A percentile compares a stretch with the other conserved stretches of the same genome.
phyloP scores from a whole-genome alignment of 23 red algal genomes.

The Gracilaria domingensis region DNA sequence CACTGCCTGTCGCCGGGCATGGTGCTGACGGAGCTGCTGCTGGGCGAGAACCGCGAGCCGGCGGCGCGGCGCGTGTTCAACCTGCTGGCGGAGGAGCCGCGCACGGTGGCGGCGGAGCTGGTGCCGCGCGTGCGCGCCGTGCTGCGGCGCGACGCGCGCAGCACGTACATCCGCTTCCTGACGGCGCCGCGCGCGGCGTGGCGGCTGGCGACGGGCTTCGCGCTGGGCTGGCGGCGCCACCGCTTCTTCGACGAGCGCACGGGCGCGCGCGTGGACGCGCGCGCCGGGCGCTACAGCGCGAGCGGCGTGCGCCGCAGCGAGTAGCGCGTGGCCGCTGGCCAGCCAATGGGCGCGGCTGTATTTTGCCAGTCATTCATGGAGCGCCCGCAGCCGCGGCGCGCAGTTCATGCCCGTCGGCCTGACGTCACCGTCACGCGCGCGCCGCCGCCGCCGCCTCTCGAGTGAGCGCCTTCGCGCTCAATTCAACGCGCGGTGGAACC shows the following conservation, averaged over 20 bases:
- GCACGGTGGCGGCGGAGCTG: constrained; percentile 77
- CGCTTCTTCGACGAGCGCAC: constrained; percentile 50
- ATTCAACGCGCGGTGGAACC: no score
- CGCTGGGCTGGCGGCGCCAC: constrained; percentile 39
- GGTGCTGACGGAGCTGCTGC: constrained; percentile 90
- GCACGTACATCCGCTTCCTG: constrained; percentile 52
- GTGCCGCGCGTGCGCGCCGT: constrained; percentile 68
- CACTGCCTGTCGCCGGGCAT: constrained; percentile 83
- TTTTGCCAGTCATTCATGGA: no score
- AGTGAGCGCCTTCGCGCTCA: no score
- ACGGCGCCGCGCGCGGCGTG: constrained; percentile 42
- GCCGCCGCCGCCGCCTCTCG: no score
- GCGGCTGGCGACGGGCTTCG: constrained; percentile 33
- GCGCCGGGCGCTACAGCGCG: not conserved
- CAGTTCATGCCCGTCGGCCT: no score
- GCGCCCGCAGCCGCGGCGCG: no score
- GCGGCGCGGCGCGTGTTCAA: constrained; percentile 70
- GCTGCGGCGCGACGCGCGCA: constrained; percentile 8
- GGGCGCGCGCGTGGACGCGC: constrained; percentile 21
- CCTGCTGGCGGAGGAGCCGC: constrained; percentile 84
- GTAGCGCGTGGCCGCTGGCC: no score
- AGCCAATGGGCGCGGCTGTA: no score
- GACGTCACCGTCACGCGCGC: no score
- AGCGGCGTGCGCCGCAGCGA: not conserved
- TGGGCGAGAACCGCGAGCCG: constrained; percentile 47